Evolutionary conservation across 1,284 basidiomycete genomes (phyloP), one percentile per base, ranked within the genome.

Genomic region (Cutaneotrichosporon sp.): DNA sequence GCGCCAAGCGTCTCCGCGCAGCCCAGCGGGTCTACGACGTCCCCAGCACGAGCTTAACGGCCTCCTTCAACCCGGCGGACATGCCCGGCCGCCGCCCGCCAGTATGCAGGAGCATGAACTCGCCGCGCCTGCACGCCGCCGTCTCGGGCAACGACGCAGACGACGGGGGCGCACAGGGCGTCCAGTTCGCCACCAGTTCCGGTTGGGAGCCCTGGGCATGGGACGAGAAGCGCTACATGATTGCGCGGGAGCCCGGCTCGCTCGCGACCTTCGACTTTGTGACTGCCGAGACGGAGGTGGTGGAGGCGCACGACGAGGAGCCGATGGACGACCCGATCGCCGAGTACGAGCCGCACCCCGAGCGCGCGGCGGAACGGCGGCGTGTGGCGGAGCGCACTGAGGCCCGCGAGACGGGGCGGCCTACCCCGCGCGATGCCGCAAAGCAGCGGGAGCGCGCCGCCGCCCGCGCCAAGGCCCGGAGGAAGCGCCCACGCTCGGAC

Each of bases 201-300:
- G 63, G 63, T 13, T 64, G 63, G 63, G 29, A 31, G 31, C 34
- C 49, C 25, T 75, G 72, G 71, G 60, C 69, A 5, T 78, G 74
- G 74, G 68, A 66, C 38, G 74, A 78, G 56, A 78, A 78, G 56
- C 67, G 62, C 18, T 78, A 75, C 57, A 60, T 76, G 27, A 67
- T 73, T n/a, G 67, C 76, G 7, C 60, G 60, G 13, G 56, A 62
- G 25, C 71, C 73, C 3, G 74, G 76, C 13, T 61, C 74, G 3
- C 24, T 65, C 2, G 71, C 70, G n/a, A 56, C 66, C 3, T 72
- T 74, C 50, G 67, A 73, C 18, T 75, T 75, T 56, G 63, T 67
- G 25, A 69, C 66, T 13, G 56, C 68, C 1, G 59, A 63, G 22
- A 62, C 67, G 0, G 58, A 58, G 8, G 52, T 29, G 11, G 56